Evolutionary conservation across 73 alveolate species (phyloP), one percentile per base, ranked within the genome.

Genomic region (Paramecium sexaurelia): DNA sequence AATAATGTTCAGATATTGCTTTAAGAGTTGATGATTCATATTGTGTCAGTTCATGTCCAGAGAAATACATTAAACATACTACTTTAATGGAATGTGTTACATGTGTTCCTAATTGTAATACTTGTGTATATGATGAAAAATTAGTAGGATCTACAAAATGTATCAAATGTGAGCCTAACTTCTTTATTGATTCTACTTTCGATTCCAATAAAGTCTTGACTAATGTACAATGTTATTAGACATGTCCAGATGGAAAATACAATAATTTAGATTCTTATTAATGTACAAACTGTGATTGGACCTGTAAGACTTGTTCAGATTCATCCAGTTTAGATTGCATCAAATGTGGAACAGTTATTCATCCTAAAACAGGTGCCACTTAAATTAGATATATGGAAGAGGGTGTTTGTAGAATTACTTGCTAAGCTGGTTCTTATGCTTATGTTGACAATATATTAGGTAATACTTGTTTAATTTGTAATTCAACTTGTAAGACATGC

Each of bases 11-110:
- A 26, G 37, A 26, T 66, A 13, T 66, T 11, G 20, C 43, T 11
- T 26, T 26, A 0, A 29, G 43, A 66, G 83, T 29, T 26, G 83
- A 32, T 6, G 47, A 66, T 26, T 66, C 83, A 1, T 66, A 26
- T 11, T 66, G 83, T 66, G 83, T 66, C 11, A 66, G 47, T 32
- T 22, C 83, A 19, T 66, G 83, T 66, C 83, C 83, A 29, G 83
- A 66, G 37, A 15, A 32, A 66, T 66, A 29, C 7, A 32, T 66
- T 11, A 66, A 29, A 8, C 22, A 66, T 66, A 26, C 43, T 26
- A 32, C 19, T 66, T n/a, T 10, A 29, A 17, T 19, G 7, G 7
- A 10, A 3, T 66, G 83, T 66, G 20, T 29, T 29, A 45, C 45
- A 29, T 66, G 83, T 66, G 67, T 51, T 17, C 29, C 35, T 0